These are phyloP conservation scores for Schizophyllum amplum DNA, from an alignment of 1,284 basidiomycete species.

Conservation along the genomic window DNA sequence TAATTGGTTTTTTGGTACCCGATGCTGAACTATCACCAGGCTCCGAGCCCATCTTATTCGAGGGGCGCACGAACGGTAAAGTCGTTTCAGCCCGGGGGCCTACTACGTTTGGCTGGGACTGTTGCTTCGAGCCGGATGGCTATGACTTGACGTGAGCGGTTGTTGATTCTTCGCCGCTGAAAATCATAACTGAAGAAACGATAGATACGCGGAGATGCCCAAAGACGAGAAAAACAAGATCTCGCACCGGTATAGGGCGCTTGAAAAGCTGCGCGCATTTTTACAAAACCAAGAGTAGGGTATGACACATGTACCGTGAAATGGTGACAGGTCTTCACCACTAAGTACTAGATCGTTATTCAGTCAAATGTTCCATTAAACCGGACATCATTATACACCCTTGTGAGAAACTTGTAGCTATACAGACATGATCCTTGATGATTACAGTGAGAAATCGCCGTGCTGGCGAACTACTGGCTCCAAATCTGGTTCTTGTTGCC, in stretches of 20 bases:
- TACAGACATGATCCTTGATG: too few relatives aligned
- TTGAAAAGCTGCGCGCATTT: conserved; percentile 74
- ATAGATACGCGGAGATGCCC: conserved; percentile 93
- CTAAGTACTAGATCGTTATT: too few relatives aligned
- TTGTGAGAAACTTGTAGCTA: too few relatives aligned
- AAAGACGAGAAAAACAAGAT: conserved; percentile 79
- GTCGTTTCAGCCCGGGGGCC: conserved; percentile 86
- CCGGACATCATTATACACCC: too few relatives aligned
- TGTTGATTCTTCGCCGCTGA: conserved; percentile 7
- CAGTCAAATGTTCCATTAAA: too few relatives aligned
- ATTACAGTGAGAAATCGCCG: too few relatives aligned
- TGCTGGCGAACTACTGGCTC: too few relatives aligned
- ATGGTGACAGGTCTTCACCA: too few relatives aligned
- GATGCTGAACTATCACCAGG: conserved; percentile 18
- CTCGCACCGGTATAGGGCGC: conserved; percentile 84
- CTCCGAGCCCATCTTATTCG: conserved; percentile 79
- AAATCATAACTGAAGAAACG: neutral
- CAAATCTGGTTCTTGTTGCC: conserved; percentile 2
- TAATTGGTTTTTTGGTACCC: neutral
- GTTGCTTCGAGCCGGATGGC: conserved; percentile 77
- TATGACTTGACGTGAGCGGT: conserved; percentile 64
- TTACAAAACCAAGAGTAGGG: conserved; percentile 28
- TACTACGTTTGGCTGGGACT: conserved; percentile 83
- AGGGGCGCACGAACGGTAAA: conserved; percentile 81
- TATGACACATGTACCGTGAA: too few relatives aligned